Conservation (phyloP, 108 stramenopile genomes). For the Pseudonitzschia delicatissima region DNA sequence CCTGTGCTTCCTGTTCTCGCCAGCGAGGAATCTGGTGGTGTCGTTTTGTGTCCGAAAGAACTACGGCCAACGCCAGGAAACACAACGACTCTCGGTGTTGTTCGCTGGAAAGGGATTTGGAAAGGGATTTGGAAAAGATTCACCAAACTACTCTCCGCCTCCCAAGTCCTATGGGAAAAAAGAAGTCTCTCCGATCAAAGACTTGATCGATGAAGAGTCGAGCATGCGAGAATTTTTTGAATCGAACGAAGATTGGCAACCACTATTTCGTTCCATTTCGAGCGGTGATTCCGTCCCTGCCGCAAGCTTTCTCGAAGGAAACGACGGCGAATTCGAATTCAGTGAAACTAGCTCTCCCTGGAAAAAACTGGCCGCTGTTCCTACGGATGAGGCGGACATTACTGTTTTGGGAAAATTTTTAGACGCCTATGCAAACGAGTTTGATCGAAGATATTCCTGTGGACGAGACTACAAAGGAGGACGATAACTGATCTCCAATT, state of each 20-base stretch:
- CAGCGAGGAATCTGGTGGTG: background rate
- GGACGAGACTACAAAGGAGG: slow-evolving; percentile 40
- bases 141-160: background rate
- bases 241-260: slow-evolving; percentile 43
- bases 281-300: slow-evolving; percentile 18
- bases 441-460: slow-evolving; percentile 62
- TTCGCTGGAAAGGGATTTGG: background rate
- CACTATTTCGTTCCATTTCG: slow-evolving; percentile 43
- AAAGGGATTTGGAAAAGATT: background rate
- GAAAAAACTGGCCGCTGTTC: slow-evolving; percentile 31
- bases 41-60: background rate
- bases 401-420: slow-evolving; percentile 41
- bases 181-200: slow-evolving; percentile 18
- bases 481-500: slow-evolving; percentile 72
- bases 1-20: background rate
- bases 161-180: slow-evolving; percentile 31
- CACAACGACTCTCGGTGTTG: background rate
- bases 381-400: slow-evolving; percentile 25
- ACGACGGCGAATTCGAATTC: slow-evolving; percentile 9
- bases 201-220: slow-evolving; percentile 37
- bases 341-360: slow-evolving; percentile 19
- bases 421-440: slow-evolving; percentile 53
- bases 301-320: slow-evolving; percentile 1
- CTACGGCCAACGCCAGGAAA: background rate
- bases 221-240: slow-evolving; percentile 56